Evolutionary conservation across 2,329 filamentous ascomycete genomes (phyloP), one percentile per base, ranked within the genome.

Genomic region (Pyricularia sp.): DNA sequence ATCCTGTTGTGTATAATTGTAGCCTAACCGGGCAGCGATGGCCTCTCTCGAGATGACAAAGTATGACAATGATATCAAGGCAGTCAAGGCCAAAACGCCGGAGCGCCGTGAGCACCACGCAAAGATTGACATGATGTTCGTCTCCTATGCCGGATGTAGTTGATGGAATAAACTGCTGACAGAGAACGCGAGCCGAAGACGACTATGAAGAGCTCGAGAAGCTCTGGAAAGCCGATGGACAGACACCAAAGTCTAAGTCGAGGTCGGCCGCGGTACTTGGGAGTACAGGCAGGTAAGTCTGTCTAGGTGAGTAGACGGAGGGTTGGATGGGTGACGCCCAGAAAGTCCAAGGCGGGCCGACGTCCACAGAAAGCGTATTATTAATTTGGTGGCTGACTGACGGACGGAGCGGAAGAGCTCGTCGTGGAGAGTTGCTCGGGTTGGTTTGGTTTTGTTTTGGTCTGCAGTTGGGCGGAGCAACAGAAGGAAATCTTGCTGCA

Each of bases 81-180:
- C 75, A 30, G 87, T 75, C 80, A 87, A 85, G 72, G 83, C 85
- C 70, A 88, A 74, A 68, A 85, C 86, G 69, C 85, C 85, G 36
- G 80, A 81, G 72, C 86, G 81, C 74, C 82, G 82, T 72, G 84
- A 80, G 70, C 81, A 82, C 86, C 86, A 88, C 55, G 74, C 74
- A 73, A 87, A 83, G 71, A 87, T 73, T 70, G 83, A 81, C 86
- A 87, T 88, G 70, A 17, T 61, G 58, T 61, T 14, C 9, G 58
- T 61, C n/a, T 61, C 10, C n/a, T 61, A n/a, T 61, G 25, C 25
- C 23, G 25, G 23, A 61, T 61, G 58, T 11, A 61, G 4, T 17
- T 2, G 58, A 61, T 23, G 58, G n/a, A 26, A 61, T 61, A 26
- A 61, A n/a, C 42, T 50, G 42, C 25, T 61, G 58, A 9, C 58